Base-by-base conservation (phyloP, 225 moss, liverwort and hornwort genomes). In the Pseudoscleropodium purum region DNA sequence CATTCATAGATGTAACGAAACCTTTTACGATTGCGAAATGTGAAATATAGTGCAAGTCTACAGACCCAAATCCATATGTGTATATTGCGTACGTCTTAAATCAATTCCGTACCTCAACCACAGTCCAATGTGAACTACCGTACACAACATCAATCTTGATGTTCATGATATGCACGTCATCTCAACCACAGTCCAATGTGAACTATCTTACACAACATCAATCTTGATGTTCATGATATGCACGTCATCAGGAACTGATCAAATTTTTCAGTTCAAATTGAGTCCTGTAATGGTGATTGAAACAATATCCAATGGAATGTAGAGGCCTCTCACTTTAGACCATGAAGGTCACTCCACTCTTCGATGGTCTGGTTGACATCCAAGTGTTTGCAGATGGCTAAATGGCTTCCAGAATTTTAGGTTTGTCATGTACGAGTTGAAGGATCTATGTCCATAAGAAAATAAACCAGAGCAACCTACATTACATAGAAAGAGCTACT, bases 341-440 rank as follows among this genome's bases (percentile, higher is more conserved):
- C 93, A 77, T 89, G 89, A 64, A 88, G 81, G 89, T 92, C 93
- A 88, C 87, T 93, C 91, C 92, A 94, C 88, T 92, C 91, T 85
- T 91, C 89, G 31, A 92, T 90, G 9, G 88, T 92, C 79, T 86
- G 88, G 82, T 92, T 56, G 79, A 93, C 63, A 59, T 90, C 94
- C 79, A 97, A 95, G 88, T 98, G 93, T 86, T 94, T 95, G 91
- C 91, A 94, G 54, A 97, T 95, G 52, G 96, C 92, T 79, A 93
- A 49, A 98, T 94, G 52, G 96, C 92, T 79, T 93, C 91, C 91
- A 96, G 73, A 88, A 96, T 96, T 87, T 82, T 96, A 51, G 88
- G 78, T 92, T 96, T 98, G 49, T 98, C 96, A 41, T 93, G 67
- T 20, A 36, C 10, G 94, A 66, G 98, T 51, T 51, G 51, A 51